phyloP scores from a whole-genome alignment of 345 rosid genomes.

The Gossypium ekmanianum region DNA sequence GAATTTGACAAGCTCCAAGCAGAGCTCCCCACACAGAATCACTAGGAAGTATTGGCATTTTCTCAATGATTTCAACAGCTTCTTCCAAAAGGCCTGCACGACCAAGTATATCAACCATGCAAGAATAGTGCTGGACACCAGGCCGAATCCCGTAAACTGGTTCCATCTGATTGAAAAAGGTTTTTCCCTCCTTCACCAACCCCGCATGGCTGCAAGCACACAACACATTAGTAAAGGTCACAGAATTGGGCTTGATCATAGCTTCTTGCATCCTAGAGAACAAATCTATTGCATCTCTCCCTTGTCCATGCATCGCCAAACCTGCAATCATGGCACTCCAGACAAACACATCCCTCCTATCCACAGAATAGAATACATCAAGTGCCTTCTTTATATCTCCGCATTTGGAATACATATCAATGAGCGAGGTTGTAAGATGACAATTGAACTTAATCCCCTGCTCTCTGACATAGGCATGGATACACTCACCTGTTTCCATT shows the following conservation, averaged over 20 bases:
- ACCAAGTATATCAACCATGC: slow-evolving; percentile 69
- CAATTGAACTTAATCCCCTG: slow-evolving; percentile 48
- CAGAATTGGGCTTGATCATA: slow-evolving; percentile 53
- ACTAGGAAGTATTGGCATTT: slow-evolving; percentile 56
- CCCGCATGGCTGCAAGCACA: slow-evolving; percentile 75
- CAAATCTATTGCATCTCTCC: slow-evolving; percentile 49
- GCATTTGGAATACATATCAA: slow-evolving; percentile 79
- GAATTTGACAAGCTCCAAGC: slow-evolving; percentile 70
- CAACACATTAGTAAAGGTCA: slow-evolving; percentile 59
- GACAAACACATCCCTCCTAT: slow-evolving; percentile 58
- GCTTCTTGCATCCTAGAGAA: slow-evolving; percentile 53
- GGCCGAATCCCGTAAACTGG: slow-evolving; percentile 51
- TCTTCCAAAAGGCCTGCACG: slow-evolving; percentile 65
- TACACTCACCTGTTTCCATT: slow-evolving; percentile 48
- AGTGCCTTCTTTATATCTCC: slow-evolving; percentile 68
- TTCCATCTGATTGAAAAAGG: slow-evolving; percentile 48
- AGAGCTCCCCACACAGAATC: slow-evolving; percentile 65
- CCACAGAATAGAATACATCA: slow-evolving; percentile 45
- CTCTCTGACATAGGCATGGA: slow-evolving; percentile 49
- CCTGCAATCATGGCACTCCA: slow-evolving; percentile 83
- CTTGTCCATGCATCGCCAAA: slow-evolving; percentile 66
- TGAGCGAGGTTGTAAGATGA: slow-evolving; percentile 53
- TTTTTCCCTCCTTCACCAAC: slow-evolving; percentile 56
- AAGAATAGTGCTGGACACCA: slow-evolving; percentile 58
- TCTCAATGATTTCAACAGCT: slow-evolving; percentile 54